Base-by-base conservation (phyloP, 2,329 filamentous ascomycete genomes). In the Monosporascus ibericus region DNA sequence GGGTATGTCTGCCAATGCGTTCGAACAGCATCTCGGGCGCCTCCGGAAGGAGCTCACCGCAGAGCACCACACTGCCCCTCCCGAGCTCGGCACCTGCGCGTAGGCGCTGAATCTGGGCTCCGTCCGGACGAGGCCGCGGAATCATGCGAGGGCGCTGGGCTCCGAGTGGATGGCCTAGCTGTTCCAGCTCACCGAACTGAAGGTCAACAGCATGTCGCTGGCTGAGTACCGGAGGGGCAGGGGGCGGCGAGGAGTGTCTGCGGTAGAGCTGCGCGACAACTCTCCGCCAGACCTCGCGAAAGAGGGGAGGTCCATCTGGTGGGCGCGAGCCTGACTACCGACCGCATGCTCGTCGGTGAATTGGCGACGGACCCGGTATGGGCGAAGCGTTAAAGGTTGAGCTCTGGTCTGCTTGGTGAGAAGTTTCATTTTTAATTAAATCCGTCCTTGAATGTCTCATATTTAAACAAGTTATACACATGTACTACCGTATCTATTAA, bases 201-300 rank as follows among this genome's bases (percentile, higher is more conserved):
- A 59, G 52, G 53, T 59, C 54, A 63, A 63, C 50, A 65, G 60
- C 37, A 60, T 52, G 20, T 59, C 57, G 44, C 60, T 60, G 25
- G 67, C 52, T 40, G 61, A 63, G 25, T 1, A 27, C 8, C 40
- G 52, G 8, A 36, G 4, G 4, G 52, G 8, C 40, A 17, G 8
- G 20, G 38, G 47, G 57, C 25, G 55, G 60, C 14, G 30, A 47
- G 49, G 75, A 72, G 60, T 67, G 63, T 15, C 54, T 69, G 34
- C 69, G 74, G 58, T 69, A 75, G 59, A 74, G 74, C 5, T 69
- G 68, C 49, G 65, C 70, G 9, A 75, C 74, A 1, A 70, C 66
- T 30, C 58, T 77, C 11, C 68, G 71, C 73, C 73, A 0, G 61
- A 58, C 5, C 58, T 76, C 42, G 59, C 60, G 18, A 62, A 60